Base-by-base conservation (phyloP, 2,329 filamentous ascomycete genomes). In the Pseudophaeomoniella oleicola region DNA sequence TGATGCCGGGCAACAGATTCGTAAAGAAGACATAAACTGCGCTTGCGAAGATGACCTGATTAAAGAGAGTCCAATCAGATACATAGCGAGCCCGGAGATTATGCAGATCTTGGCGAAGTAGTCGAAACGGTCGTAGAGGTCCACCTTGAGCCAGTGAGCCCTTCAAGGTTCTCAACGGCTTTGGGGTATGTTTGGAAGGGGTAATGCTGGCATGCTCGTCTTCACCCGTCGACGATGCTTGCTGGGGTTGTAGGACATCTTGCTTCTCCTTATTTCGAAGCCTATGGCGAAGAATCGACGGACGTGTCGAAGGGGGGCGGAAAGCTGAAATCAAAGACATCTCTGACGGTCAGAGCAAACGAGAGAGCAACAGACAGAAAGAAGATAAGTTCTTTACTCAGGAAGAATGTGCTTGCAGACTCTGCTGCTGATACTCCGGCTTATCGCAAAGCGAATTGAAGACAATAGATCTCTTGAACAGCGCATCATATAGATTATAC, bases 11-110 rank as follows among this genome's bases (percentile, higher is more conserved):
- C 9, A 80, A 53, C 4, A 79, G 60, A 48, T 78, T 78, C 17
- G 73, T 78, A 49, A 79, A 78, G 59, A 78, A 78, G 41, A 78
- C 66, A 53, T 76, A 78, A 18, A 78, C 66, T 2, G 74, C 69
- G 47, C 72, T 76, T 16, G 75, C 74, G 37, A 79, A 55, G 4
- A 78, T 59, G 29, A 78, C 57, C 47, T 79, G 75, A 47, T 78
- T 78, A 53, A 80, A 78, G 15, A 67, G 44, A 3, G 55, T 60
- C 70, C 69, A 73, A 45, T 73, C 69, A 2, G 68, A 72, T 2
- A 58, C 34, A 46, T 66, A 73, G 44, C 69, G 56, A 15, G 49
- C 40, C 16, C 56, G 59, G 30, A 73, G 46, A 38, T 66, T 71
- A 22, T 48, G 31, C 2, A 64, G 44, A 47, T 73, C 69, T 37